A percentile compares a stretch with the other conserved stretches of the same genome.
Evolutionary conservation across 371 early-diverging fungal species (phyloP).

Genomic region (Apophysomyces elegans): DNA sequence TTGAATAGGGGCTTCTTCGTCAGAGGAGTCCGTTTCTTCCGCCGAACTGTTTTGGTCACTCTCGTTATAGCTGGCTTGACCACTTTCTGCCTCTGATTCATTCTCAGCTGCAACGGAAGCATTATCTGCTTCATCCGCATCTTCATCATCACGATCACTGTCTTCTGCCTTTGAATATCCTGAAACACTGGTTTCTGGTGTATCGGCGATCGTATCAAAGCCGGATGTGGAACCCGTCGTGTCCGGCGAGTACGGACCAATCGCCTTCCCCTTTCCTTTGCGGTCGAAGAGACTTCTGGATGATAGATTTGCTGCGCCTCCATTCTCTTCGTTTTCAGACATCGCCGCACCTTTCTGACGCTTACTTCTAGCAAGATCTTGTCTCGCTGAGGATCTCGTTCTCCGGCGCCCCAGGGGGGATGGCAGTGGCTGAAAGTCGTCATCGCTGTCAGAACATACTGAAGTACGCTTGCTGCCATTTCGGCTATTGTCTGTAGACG

Average conservation of each 20-base stretch:
- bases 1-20: neutral
- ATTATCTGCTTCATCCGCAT: neutral
- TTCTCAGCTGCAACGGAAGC: neutral
- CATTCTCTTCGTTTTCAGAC: conserved; percentile 1
- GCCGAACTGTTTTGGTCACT: neutral
- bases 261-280: conserved; percentile 11
- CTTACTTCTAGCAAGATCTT: neutral
- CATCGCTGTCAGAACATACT: conserved; percentile 6
- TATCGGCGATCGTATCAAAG: conserved; percentile 1
- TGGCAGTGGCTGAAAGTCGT: conserved; percentile 13
- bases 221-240: neutral
- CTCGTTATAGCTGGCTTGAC: neutral
- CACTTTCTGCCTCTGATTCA: conserved; percentile 8
- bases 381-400: neutral
- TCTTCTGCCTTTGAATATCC: conserved; percentile 9
- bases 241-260: conserved; percentile 3
- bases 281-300: neutral
- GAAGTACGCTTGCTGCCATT: neutral
- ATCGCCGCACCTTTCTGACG: too few relatives aligned
- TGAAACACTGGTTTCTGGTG: conserved; percentile 17
- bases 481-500: neutral
- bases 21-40: neutral
- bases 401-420: neutral
- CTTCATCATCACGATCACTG: neutral
- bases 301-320: conserved; percentile 8